phyloP scores from a whole-genome alignment of 2,329 filamentous ascomycete species.

The Podosphaera aphanis region DNA sequence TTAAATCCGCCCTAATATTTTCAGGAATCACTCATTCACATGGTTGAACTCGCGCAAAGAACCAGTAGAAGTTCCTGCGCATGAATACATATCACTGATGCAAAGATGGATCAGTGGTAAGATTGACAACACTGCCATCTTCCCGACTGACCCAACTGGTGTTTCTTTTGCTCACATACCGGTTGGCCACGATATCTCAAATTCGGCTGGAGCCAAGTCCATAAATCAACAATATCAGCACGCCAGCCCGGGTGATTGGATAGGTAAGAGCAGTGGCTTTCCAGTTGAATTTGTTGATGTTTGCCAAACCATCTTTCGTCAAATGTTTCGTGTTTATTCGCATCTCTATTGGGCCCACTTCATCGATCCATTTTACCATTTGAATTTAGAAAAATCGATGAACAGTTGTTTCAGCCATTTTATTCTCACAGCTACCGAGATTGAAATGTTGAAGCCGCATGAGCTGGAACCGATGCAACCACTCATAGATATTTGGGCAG shows the following conservation, averaged over 20 bases:
- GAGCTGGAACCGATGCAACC: slow-evolving; percentile 94
- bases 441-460: slow-evolving; percentile 65
- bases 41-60: slow-evolving; percentile 78
- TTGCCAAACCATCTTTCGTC: slow-evolving; percentile 82
- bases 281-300: slow-evolving; percentile 73
- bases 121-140: slow-evolving; percentile 71
- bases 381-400: slow-evolving; percentile 57
- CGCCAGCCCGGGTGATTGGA: slow-evolving; percentile 43
- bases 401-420: slow-evolving; percentile 81
- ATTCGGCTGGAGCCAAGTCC: slow-evolving; percentile 20
- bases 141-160: slow-evolving; percentile 61
- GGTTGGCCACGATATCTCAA: slow-evolving; percentile 29
- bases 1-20: no score
- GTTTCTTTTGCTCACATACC: slow-evolving; percentile 38
- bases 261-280: slow-evolving; percentile 83
- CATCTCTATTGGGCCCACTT: slow-evolving; percentile 97
- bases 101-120: slow-evolving; percentile 96
- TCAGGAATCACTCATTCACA: slow-evolving; percentile 85
- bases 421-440: slow-evolving; percentile 53
- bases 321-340: slow-evolving; percentile 96
- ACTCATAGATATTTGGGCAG: slow-evolving; percentile 74
- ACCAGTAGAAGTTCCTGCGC: slow-evolving; percentile 76
- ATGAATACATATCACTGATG: slow-evolving; percentile 84
- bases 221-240: slow-evolving; percentile 28
- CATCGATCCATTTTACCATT: slow-evolving; percentile 58